Base-by-base conservation (phyloP, 1,284 basidiomycete species). In the Volvariella volvacea region DNA sequence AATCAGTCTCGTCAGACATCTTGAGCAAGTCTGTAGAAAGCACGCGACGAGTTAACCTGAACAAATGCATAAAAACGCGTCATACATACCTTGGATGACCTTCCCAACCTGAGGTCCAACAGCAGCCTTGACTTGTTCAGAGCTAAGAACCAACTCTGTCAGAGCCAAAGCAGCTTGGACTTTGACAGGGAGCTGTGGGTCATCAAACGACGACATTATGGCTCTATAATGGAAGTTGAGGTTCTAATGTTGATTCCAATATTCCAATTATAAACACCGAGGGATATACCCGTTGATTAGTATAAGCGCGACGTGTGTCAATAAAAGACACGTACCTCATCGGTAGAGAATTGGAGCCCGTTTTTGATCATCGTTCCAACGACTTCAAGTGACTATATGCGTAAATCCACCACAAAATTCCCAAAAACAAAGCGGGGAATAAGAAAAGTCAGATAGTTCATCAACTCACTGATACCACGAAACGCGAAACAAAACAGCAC, bases 1-100 rank as follows among this genome's bases (percentile, higher is more conserved):
- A 68, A 59, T 95, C 92, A 28, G 89, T 91, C 63, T 93, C 89
- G 58, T 93, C 88, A 4, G 87, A 83, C 31, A 95, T 72, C 62
- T 91, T 91, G 51, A 94, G 74, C 19, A 94, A 70, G 58, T 90
- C 90, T 85, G 30, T 38, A 48, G 15, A 19, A 40, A 22, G 22
- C n/a, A 25, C 22, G 15, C 17, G 40, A n/a, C 12, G 12, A 28
- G 28, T 20, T 22, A 34, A 21, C 20, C 38, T 28, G 19, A 39
- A 38, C 25, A 22, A 8, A 17, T 42, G 17, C 28, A 25, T 41
- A 41, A 28, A 41, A 42, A 9, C 42, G 9, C n/a, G 50, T 6
- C 25, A 28, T 28, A 28, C 73, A 43, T 52, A 83, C 87, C 84
- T 67, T 92, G 89, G 53, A 95, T 84, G 54, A 95, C 83, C 57